Conservation (phyloP, 1,284 basidiomycete genomes). For the Austroboletus sp. region DNA sequence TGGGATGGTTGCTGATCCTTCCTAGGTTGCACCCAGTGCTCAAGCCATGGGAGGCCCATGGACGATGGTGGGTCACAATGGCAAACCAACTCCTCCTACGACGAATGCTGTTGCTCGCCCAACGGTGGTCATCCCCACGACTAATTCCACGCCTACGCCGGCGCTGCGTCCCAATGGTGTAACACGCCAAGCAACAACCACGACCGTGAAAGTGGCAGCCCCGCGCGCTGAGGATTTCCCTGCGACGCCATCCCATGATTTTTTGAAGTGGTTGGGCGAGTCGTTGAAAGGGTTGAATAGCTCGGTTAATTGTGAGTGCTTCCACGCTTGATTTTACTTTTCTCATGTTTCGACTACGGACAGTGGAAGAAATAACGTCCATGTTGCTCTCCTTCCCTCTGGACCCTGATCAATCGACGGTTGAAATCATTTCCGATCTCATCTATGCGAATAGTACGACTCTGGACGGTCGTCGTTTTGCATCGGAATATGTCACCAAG, state of each 20-base stretch:
- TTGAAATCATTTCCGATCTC: slow-evolving; percentile 85
- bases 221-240: slow-evolving; percentile 54
- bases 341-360: slow-evolving; percentile 14
- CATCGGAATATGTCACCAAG: slow-evolving; percentile 80
- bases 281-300: slow-evolving; percentile 81
- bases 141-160: slow-evolving; percentile 23
- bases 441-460: slow-evolving; percentile 93
- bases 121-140: slow-evolving; percentile 21
- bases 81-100: slow-evolving; percentile 47
- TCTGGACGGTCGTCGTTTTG: slow-evolving; percentile 90
- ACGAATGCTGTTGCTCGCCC: slow-evolving; percentile 35
- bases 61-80: slow-evolving; percentile 79
- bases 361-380: slow-evolving; percentile 88
- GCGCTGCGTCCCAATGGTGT: slow-evolving; percentile 36
- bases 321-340: slow-evolving; percentile 3
- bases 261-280: slow-evolving; percentile 86
- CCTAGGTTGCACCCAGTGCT: slow-evolving; percentile 20
- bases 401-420: slow-evolving; percentile 73
- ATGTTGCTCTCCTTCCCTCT: slow-evolving; percentile 88
- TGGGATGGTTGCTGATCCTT: slow-evolving; percentile 7
- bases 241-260: slow-evolving; percentile 74
- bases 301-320: slow-evolving; percentile 66
- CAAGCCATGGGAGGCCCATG: slow-evolving; percentile 55
- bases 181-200: slow-evolving; percentile 31
- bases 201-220: slow-evolving; percentile 37